phyloP scores from a whole-genome alignment of 805 yeast species.

The baker's yeast (Saccharomyces cerevisiae) region DNA sequence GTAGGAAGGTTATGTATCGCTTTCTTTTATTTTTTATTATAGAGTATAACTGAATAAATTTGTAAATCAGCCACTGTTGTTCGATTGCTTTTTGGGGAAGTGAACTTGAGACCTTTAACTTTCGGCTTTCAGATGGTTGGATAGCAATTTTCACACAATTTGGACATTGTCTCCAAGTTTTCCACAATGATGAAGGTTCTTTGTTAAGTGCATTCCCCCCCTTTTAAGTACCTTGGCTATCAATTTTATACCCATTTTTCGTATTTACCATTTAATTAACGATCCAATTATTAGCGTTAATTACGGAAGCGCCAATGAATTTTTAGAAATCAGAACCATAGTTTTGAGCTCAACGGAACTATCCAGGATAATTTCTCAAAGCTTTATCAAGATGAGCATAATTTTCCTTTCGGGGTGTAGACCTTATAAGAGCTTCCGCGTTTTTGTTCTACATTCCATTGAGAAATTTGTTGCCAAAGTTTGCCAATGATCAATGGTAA shows the following conservation, averaged over 20 bases:
- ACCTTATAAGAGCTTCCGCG: slow-evolving; percentile 13
- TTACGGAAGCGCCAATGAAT: slow-evolving; percentile 81
- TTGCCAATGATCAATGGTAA: slow-evolving; percentile 44
- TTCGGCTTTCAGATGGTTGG: slow-evolving; percentile 49
- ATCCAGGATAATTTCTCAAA: background rate
- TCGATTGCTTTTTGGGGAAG: background rate
- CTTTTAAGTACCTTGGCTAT: slow-evolving; percentile 48
- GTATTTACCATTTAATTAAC: slow-evolving; percentile 72
- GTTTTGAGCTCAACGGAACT: slow-evolving; percentile 4
- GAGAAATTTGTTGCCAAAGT: slow-evolving; percentile 48
- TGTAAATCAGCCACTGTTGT: background rate
- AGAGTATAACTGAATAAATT: background rate
- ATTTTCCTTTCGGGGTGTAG: slow-evolving; percentile 36
- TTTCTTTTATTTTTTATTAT: background rate
- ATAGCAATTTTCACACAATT: slow-evolving; percentile 45
- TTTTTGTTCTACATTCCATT: slow-evolving; percentile 36
- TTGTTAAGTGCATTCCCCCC: slow-evolving; percentile 18
- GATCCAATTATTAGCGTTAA: slow-evolving; percentile 73
- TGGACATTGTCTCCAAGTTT: slow-evolving; percentile 33
- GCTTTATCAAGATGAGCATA: slow-evolving; percentile 33
- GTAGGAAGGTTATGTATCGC: background rate
- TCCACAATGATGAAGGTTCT: slow-evolving; percentile 68
- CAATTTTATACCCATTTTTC: slow-evolving; percentile 72
- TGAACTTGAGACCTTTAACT: slow-evolving; percentile 36
- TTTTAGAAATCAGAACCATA: slow-evolving; percentile 47